phyloP scores from a whole-genome alignment of 495 filamentous ascomycete genomes.

The Neurospora sp. region DNA sequence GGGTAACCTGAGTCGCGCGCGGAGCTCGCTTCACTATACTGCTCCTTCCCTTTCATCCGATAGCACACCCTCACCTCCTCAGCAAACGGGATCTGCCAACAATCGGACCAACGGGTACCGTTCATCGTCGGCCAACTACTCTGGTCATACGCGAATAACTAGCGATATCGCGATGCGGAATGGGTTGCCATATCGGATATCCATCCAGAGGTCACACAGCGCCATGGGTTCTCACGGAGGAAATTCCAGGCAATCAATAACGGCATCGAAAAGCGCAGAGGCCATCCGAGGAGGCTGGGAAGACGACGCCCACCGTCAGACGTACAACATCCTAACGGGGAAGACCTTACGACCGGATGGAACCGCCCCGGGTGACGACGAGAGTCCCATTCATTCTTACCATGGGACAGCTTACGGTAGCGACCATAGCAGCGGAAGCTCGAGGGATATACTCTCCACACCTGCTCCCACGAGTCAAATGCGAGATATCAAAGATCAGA shows the following conservation, averaged over 20 bases:
- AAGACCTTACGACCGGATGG: not conserved
- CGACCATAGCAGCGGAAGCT: conserved; percentile 7
- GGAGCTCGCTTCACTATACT: conserved; percentile 56
- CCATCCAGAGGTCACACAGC: conserved; percentile 33
- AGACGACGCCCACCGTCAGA: conserved; percentile 9
- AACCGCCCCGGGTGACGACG: conserved; percentile 3
- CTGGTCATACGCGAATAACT: conserved; percentile 30
- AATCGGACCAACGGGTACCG: conserved; percentile 8
- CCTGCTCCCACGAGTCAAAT: conserved; percentile 59
- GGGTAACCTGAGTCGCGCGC: conserved; percentile 71
- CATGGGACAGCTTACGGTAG: conserved; percentile 1
- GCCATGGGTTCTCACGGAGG: conserved; percentile 39
- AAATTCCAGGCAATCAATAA: conserved; percentile 31
- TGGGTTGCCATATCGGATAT: conserved; percentile 23
- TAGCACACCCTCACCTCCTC: conserved; percentile 34
- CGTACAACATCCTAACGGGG: conserved; percentile 4
- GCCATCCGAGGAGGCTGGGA: conserved; percentile 17
- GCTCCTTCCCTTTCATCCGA: conserved; percentile 47
- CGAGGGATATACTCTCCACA: conserved; percentile 31
- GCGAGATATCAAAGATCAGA: conserved; percentile 78
- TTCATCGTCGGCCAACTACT: conserved; percentile 8
- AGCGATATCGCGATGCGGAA: conserved; percentile 35
- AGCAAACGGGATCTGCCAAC: conserved; percentile 24
- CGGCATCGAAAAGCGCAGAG: conserved; percentile 28
- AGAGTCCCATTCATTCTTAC: conserved; percentile 5